Percentiles rank a stretch among this genome's conserved stretches.
These are phyloP conservation scores for Aegilops bicornis DNA, from an alignment of 176 grass and related monocot species.

Conservation along the genomic window DNA sequence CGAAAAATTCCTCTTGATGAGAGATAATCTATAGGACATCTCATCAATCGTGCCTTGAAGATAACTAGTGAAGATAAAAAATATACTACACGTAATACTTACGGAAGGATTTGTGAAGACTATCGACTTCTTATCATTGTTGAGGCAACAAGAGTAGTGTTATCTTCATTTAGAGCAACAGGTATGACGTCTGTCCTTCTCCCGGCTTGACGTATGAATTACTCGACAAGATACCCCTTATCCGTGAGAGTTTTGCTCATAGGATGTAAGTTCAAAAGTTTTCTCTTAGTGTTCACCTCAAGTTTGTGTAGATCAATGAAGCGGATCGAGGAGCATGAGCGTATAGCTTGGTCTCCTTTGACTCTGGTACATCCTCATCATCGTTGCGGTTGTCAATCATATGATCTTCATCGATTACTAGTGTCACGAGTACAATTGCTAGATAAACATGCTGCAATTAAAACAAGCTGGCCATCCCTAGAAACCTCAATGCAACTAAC, in stretches of 20 bases:
- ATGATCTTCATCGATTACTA: slow-evolving; percentile 34
- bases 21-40: not conserved
- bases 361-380: slow-evolving; percentile 29
- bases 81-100: slow-evolving; percentile 39
- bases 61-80: not conserved
- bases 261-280: slow-evolving; percentile 8
- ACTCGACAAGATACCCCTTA: slow-evolving; percentile 45
- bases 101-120: slow-evolving; percentile 75
- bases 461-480: slow-evolving; percentile 74
- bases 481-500: slow-evolving; percentile 91
- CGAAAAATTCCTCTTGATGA: not conserved
- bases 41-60: slow-evolving; percentile 9
- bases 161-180: slow-evolving; percentile 78
- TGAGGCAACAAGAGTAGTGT: slow-evolving; percentile 78
- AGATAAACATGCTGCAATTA: slow-evolving; percentile 58
- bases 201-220: slow-evolving; percentile 63
- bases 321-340: slow-evolving; percentile 74
- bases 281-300: slow-evolving; percentile 55
- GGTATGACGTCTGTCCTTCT: slow-evolving; percentile 71
- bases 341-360: slow-evolving; percentile 38
- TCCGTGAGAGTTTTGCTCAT: slow-evolving; percentile 25
- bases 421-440: slow-evolving; percentile 34
- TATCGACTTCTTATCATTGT: slow-evolving; percentile 80
- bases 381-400: slow-evolving; percentile 23
- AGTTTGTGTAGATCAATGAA: slow-evolving; percentile 89